phyloP scores from a whole-genome alignment of 441 rosid genomes.

The Adansonia madagascariensis region DNA sequence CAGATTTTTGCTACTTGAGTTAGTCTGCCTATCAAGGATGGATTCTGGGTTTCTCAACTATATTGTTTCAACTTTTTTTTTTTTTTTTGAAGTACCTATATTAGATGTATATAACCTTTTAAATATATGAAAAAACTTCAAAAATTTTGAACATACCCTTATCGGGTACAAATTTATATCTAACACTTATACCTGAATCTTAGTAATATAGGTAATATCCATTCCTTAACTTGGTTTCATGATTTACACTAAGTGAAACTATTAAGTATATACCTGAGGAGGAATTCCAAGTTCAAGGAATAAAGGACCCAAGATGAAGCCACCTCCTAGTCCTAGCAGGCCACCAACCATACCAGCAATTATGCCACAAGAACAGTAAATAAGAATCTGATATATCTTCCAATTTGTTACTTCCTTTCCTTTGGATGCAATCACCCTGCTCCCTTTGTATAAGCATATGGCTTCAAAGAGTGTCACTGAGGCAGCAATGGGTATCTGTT shows the following conservation, averaged over 20 bases:
- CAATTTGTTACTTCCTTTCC: conserved; percentile 49
- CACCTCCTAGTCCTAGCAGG: conserved; percentile 55
- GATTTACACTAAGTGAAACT: not conserved
- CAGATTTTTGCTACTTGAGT: too few species aligned
- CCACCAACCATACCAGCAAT: conserved; percentile 55
- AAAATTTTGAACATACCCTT: too few species aligned
- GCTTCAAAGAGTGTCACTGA: conserved; percentile 48
- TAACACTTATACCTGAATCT: too few species aligned
- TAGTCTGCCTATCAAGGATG: too few species aligned
- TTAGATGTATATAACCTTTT: too few species aligned
- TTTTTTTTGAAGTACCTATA: too few species aligned
- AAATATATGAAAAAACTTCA: too few species aligned
- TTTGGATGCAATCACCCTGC: conserved; percentile 48
- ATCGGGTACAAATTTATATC: too few species aligned
- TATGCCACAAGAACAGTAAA: conserved; percentile 49
- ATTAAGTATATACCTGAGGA: conserved; percentile 40
- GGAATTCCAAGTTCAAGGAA: conserved; percentile 56
- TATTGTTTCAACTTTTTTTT: too few species aligned
- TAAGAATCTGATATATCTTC: conserved; percentile 45
- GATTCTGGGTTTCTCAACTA: too few species aligned
- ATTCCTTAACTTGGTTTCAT: not conserved
- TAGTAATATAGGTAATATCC: too few species aligned
- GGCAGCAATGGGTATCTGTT: conserved; percentile 52
- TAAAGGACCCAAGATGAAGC: conserved; percentile 55
- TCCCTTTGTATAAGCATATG: conserved; percentile 42